Conservation (phyloP, 2,329 filamentous ascomycete species). For the Colletotrichum navitas region DNA sequence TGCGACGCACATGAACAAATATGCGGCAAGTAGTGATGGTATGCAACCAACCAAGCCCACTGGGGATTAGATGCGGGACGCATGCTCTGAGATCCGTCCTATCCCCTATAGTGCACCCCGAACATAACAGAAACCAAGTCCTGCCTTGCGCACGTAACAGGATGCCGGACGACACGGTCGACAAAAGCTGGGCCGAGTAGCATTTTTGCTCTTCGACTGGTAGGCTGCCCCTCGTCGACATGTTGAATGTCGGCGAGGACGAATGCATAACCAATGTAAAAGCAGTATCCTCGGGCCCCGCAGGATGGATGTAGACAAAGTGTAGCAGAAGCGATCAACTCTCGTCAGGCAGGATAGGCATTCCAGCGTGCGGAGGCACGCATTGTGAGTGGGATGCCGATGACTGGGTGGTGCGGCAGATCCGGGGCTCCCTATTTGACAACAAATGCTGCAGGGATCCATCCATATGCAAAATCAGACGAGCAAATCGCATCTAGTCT, state of each 20-base stretch:
- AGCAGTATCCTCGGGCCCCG: neutral
- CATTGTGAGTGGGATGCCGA: neutral
- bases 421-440: conserved; percentile 29
- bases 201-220: neutral
- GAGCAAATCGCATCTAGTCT: conserved; percentile 38
- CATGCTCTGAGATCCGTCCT: conserved; percentile 14
- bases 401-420: conserved; percentile 11
- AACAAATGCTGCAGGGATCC: conserved; percentile 26
- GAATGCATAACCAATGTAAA: neutral
- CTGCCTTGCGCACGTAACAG: conserved; percentile 9
- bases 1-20: conserved; percentile 18
- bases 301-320: neutral
- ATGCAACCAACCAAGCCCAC: conserved; percentile 12
- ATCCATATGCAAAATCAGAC: conserved; percentile 23
- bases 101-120: neutral
- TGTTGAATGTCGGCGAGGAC: neutral
- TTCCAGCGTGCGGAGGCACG: neutral
- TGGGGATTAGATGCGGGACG: conserved; percentile 12
- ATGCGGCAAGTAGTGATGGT: conserved; percentile 2
- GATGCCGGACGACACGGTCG: neutral
- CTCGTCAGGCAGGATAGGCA: neutral
- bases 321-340: neutral
- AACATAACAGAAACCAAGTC: neutral
- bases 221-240: neutral
- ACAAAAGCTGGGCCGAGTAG: neutral